Evolutionary conservation across 768 basidiomycete species (phyloP).

Genomic region (Lepiota venenata): DNA sequence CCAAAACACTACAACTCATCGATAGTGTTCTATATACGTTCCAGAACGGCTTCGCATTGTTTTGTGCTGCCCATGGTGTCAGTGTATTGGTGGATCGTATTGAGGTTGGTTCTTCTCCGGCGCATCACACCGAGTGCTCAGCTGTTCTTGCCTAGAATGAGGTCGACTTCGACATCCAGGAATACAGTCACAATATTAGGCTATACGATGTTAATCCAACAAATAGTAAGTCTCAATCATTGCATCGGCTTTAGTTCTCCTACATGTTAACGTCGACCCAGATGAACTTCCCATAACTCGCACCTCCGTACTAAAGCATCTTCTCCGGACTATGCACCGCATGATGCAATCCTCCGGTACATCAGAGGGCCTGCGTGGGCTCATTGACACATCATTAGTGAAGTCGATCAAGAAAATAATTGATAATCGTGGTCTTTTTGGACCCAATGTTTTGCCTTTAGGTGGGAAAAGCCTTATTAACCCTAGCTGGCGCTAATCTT

Average conservation of each 20-base stretch:
- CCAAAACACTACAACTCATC: slow-evolving; percentile 88
- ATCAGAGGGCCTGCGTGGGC: slow-evolving; percentile 88
- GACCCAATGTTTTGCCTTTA: slow-evolving; percentile 80
- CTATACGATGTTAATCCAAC: slow-evolving; percentile 19
- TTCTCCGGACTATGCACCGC: slow-evolving; percentile 88
- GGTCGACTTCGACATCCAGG: slow-evolving; percentile 60
- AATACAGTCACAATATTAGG: slow-evolving; percentile 34
- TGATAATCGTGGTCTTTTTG: slow-evolving; percentile 78
- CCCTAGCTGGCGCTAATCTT: slow-evolving; percentile 2
- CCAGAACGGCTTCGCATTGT: slow-evolving; percentile 82
- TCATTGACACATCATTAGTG: slow-evolving; percentile 87
- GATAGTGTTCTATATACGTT: slow-evolving; percentile 93
- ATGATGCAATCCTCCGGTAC: slow-evolving; percentile 97
- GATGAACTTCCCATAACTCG: slow-evolving; percentile 74
- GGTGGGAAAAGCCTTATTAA: slow-evolving; percentile 44
- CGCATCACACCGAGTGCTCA: neutral
- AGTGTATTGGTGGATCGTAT: slow-evolving; percentile 84
- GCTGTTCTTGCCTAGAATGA: slow-evolving; percentile 46
- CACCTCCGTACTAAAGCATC: slow-evolving; percentile 83
- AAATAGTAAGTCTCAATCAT: slow-evolving; percentile 15
- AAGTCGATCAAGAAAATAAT: slow-evolving; percentile 88
- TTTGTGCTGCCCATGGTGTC: slow-evolving; percentile 82
- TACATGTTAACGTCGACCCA: slow-evolving; percentile 18
- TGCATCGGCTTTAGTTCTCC: neutral
- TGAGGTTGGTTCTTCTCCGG: slow-evolving; percentile 50